Evolutionary conservation across 108 stramenopile species (phyloP).

Genomic region (Epipyxis sp.): DNA sequence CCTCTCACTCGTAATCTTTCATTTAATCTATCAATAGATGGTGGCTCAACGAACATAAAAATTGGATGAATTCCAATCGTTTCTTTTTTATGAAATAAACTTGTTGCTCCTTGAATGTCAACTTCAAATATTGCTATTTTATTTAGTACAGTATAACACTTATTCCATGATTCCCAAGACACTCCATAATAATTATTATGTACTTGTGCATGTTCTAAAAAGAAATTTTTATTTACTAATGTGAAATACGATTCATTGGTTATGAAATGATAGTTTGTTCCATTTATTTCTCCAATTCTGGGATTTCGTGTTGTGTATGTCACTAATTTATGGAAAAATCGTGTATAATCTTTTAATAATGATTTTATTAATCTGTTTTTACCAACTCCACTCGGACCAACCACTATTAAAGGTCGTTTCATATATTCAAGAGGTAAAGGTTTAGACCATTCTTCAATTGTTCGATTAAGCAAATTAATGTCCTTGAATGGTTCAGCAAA

Average conservation of each 20-base stretch:
- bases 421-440: neutral
- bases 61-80: neutral
- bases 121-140: neutral
- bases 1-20: neutral
- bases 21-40: neutral
- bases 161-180: neutral
- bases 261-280: slow-evolving; percentile 2
- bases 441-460: neutral
- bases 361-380: neutral
- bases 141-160: too few relatives aligned
- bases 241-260: neutral
- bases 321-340: neutral
- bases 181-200: slow-evolving; percentile 3
- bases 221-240: neutral
- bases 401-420: neutral
- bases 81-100: neutral
- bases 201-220: neutral
- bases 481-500: neutral
- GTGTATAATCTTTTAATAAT: neutral
- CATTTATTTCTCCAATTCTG: neutral
- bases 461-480: neutral
- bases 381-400: neutral
- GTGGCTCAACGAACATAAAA: neutral
- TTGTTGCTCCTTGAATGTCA: neutral
- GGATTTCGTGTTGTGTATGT: neutral